Base-by-base conservation (phyloP, 805 yeast species). In the Ogataea angusta region DNA sequence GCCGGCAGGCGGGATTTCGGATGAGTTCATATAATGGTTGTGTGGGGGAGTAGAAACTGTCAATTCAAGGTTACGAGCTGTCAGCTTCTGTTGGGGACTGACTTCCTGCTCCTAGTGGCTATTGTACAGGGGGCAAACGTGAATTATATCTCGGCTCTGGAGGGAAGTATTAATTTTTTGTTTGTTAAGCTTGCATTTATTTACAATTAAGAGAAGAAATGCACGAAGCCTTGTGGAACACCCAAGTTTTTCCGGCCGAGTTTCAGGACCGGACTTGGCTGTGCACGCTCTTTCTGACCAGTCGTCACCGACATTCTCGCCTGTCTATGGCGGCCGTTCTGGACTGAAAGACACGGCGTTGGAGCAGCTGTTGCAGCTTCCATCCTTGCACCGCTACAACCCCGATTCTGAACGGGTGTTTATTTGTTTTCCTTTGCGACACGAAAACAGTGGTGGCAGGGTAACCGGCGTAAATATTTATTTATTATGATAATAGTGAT, bases 391-490 rank as follows among this genome's bases (percentile, higher is more conserved):
- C 31, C 17, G 31, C 31, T 17, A 16, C 31, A 10, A 14, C 31
- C 12, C n/a, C 10, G 10, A 17, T 17, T 10, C 15, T 15, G 19
- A 10, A 16, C 8, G 7, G 19, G 9, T 30, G 41, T 38, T 38
- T 38, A 15, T 28, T 38, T 38, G 29, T 38, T 29, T 38, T 38
- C 21, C 27, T 24, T 7, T 14, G 42, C 34, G 42, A 38, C 42
- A 38, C 42, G 42, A 33, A 33, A 38, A 31, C 26, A 22, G 35
- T 32, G 17, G 33, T 33, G 37, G 34, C 31, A 38, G 42, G 42
- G 42, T 38, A 38, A 38, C 18, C 6, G 7, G 10, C 10, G 8
- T 6, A 10, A 10, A 10, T 5, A 17, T 18, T 30, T 12, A n/a
- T 19, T 30, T 12, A 17, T 17, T 12, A 6, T 18, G 19, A 29